Evolutionary conservation across 306 rosid genomes (phyloP), one percentile per base, ranked within the genome.

Genomic region (Malus sieversii): DNA sequence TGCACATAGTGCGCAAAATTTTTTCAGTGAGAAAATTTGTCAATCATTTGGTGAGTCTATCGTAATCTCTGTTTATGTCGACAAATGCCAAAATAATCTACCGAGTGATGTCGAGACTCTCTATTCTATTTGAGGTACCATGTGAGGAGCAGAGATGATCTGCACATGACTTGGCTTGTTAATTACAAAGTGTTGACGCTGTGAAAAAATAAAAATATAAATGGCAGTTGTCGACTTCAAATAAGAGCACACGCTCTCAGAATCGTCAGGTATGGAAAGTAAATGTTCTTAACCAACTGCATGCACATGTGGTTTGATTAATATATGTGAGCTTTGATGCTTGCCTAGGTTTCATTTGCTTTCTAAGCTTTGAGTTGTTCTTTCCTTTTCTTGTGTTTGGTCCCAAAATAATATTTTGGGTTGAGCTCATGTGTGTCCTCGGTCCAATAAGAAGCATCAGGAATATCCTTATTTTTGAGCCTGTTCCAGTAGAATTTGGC

Each of bases 141-240:
- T 76, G 84, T 70, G 87, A 77, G 78, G 77, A 61, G 59, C 83
- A 75, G 78, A 76, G 72, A 67, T 70, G 84, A 77, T 52, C 55
- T 75, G 71, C 88, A 87, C 90, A 85, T 85, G 86, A 58, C 30
- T 6, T 18, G 82, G 77, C 71, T 82, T 22, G 78, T 59, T 51
- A 89, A 78, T 71, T 85, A 75, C 89, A 55, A 76, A 88, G 82
- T 83, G 78, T 81, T 75, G 78, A 79, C 20, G 72, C 42, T 55
- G 73, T 82, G 45, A 48, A 79, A 71, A 85, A 35, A 35, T 6
- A 33, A 30, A 30, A 30, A 30, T 3, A 78, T 82, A 58, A 82
- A 68, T 80, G 81, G 71, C 72, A 76, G 80, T 76, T 80, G 80
- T 78, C 83, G 57, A 6, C 18, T 51, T 70, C 55, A 48, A 18